phyloP scores from a whole-genome alignment of 305 asterid species.

The Striga hermonthica region DNA sequence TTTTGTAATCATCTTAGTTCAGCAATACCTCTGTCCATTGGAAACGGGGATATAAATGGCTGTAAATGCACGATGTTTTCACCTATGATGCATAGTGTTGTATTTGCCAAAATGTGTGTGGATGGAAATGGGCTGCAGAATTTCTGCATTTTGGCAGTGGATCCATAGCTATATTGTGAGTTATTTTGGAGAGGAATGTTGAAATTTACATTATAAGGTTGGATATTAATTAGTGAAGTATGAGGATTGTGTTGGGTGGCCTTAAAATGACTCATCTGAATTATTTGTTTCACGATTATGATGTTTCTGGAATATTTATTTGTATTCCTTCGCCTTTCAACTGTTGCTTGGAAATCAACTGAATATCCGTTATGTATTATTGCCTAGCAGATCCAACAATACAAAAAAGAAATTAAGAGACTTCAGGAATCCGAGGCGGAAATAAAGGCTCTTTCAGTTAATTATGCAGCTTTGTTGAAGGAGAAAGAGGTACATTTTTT shows the following conservation, averaged over 20 bases:
- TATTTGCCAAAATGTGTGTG: not conserved
- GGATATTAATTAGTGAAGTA: slow-evolving; percentile 2
- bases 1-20: slow-evolving; percentile 19
- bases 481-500: slow-evolving; percentile 73
- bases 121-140: not conserved
- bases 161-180: not conserved
- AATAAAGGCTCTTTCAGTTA: slow-evolving; percentile 87
- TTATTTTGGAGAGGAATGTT: slow-evolving; percentile 7
- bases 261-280: not conserved
- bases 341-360: slow-evolving; percentile 10
- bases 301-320: not conserved
- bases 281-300: too few species aligned
- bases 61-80: too few species aligned
- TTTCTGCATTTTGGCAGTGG: not conserved
- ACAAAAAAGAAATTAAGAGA: slow-evolving; percentile 70
- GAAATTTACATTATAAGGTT: not conserved
- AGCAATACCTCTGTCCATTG: slow-evolving; percentile 16
- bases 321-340: not conserved
- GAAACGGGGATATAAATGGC: not conserved
- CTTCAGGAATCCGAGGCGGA: slow-evolving; percentile 95
- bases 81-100: not conserved
- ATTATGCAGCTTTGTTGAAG: slow-evolving; percentile 88
- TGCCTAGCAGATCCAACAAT: slow-evolving; percentile 56
- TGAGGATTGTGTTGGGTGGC: slow-evolving; percentile 10
- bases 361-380: slow-evolving; percentile 2